Evolutionary conservation across 495 filamentous ascomycete species (phyloP).

Genomic region (Haplographium delicatum): DNA sequence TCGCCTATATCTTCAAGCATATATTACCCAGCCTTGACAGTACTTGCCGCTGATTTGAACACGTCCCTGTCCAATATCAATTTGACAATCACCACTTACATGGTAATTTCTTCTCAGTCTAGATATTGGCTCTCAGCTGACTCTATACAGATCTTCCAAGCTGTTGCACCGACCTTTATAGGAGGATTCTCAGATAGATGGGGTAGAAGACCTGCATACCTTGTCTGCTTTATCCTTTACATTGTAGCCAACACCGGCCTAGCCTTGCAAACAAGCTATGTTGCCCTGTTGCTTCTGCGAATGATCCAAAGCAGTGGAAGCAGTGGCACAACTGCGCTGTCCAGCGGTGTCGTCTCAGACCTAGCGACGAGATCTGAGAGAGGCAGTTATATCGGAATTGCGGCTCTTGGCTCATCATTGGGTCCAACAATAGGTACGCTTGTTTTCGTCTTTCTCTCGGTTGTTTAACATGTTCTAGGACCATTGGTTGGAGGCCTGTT

Average conservation of each 20-base stretch:
- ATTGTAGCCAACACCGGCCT: constrained; percentile 48
- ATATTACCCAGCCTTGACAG: background rate
- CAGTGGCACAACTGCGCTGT: constrained; percentile 41
- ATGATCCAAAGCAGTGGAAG: constrained; percentile 49
- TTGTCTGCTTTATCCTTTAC: constrained; percentile 46
- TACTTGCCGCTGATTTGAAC: background rate
- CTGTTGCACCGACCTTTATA: constrained; percentile 52
- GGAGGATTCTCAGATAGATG: constrained; percentile 48
- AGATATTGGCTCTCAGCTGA: no score
- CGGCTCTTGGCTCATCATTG: constrained; percentile 38
- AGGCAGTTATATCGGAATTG: constrained; percentile 39
- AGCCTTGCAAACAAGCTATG: constrained; percentile 42
- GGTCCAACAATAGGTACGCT: constrained; percentile 50
- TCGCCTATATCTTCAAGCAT: background rate
- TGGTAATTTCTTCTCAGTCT: constrained; percentile 6
- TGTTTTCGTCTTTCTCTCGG: no score
- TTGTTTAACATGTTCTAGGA: no score
- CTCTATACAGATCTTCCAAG: constrained; percentile 54
- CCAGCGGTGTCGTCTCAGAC: constrained; percentile 46
- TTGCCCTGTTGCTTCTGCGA: constrained; percentile 44
- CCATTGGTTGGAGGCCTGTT: constrained; percentile 59
- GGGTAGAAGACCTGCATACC: constrained; percentile 50
- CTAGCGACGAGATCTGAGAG: constrained; percentile 42
- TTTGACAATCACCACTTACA: background rate
- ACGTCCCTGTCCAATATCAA: background rate